Percentiles rank a stretch among this genome's conserved stretches.
phyloP scores from a whole-genome alignment of 306 rosid genomes.

The Rosa persica region DNA sequence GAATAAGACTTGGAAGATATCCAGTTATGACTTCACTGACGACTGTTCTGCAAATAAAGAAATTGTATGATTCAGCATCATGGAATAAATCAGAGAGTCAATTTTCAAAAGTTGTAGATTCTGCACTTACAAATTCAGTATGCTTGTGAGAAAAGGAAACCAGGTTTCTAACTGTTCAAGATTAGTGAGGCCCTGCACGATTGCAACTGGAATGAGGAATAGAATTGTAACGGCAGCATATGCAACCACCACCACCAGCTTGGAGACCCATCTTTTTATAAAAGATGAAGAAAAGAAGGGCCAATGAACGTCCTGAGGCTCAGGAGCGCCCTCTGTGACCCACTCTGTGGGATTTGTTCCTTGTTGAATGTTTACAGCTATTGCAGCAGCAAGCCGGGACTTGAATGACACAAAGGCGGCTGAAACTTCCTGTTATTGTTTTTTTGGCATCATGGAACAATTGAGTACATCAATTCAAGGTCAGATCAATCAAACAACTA shows the following conservation, averaged over 20 bases:
- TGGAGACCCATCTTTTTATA: slow-evolving; percentile 65
- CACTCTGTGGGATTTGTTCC: slow-evolving; percentile 76
- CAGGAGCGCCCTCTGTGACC: slow-evolving; percentile 81
- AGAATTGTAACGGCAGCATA: slow-evolving; percentile 51
- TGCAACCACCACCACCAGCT: slow-evolving; percentile 54
- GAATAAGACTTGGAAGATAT: slow-evolving; percentile 92
- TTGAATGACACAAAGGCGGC: slow-evolving; percentile 92
- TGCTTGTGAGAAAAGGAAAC: slow-evolving; percentile 64
- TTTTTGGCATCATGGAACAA: slow-evolving; percentile 18
- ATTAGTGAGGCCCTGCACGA: slow-evolving; percentile 79
- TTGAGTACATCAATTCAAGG: slow-evolving; percentile 18
- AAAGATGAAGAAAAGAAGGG: slow-evolving; percentile 68
- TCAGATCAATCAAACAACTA: slow-evolving; percentile 20
- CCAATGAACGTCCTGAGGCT: slow-evolving; percentile 84
- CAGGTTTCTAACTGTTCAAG: slow-evolving; percentile 59
- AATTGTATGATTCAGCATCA: slow-evolving; percentile 13
- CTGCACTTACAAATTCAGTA: slow-evolving; percentile 64
- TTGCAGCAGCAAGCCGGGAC: slow-evolving; percentile 76
- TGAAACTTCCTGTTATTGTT: slow-evolving; percentile 54
- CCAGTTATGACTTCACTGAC: slow-evolving; percentile 82
- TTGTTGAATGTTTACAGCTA: slow-evolving; percentile 67
- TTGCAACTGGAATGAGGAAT: slow-evolving; percentile 70
- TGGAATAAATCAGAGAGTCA: not conserved
- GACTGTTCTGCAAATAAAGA: slow-evolving; percentile 55
- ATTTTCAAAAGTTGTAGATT: not conserved